Conservation (phyloP, 2,329 filamentous ascomycete genomes). For the Ciborinia camelliae region DNA sequence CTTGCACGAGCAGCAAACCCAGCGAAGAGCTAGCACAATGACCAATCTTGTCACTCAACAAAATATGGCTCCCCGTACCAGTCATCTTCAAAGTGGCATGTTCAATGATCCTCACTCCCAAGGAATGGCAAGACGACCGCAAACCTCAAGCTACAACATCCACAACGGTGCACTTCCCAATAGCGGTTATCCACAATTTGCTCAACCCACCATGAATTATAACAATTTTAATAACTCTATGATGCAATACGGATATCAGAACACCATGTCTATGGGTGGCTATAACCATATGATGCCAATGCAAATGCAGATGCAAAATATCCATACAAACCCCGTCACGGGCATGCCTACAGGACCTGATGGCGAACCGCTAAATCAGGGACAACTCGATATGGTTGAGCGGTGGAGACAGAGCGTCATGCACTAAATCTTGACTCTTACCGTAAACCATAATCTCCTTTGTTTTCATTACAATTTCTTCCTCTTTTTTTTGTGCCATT, state of each 20-base stretch:
- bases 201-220: conserved; percentile 29
- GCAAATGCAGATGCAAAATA: conserved; percentile 24
- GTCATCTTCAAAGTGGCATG: conserved; percentile 26
- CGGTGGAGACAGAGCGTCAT: conserved; percentile 39
- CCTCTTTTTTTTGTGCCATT: background rate
- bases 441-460: background rate
- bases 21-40: conserved; percentile 30
- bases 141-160: conserved; percentile 20
- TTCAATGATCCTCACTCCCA: conserved; percentile 26
- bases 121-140: conserved; percentile 23
- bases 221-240: conserved; percentile 25
- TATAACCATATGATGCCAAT: conserved; percentile 25
- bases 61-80: conserved; percentile 16
- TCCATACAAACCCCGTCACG: conserved; percentile 26
- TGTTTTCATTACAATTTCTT: background rate
- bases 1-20: conserved; percentile 33
- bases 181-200: conserved; percentile 24
- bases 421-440: conserved; percentile 27
- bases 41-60: conserved; percentile 28
- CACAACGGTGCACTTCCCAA: conserved; percentile 10
- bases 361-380: conserved; percentile 32
- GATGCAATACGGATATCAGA: conserved; percentile 26
- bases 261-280: conserved; percentile 18
- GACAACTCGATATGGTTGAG: conserved; percentile 39
- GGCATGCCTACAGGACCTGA: conserved; percentile 27